Percentiles rank a stretch among this genome's conserved stretches.
phyloP scores from a whole-genome alignment of 805 yeast genomes.

The Suhomyces sp. region DNA sequence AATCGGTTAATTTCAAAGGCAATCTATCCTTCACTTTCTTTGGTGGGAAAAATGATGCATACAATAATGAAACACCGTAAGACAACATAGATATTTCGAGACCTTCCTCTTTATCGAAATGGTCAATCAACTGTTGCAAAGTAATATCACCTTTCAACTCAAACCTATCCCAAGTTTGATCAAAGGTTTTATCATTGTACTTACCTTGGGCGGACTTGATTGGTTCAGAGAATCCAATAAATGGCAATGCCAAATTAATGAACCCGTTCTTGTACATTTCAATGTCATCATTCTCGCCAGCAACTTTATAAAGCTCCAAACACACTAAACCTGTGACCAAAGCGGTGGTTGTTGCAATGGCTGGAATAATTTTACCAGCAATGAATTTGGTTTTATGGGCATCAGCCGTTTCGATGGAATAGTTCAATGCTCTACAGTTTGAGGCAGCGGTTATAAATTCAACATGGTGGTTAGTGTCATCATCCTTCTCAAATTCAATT shows the following conservation, averaged over 20 bases:
- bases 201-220: constrained; percentile 78
- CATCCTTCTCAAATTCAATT: constrained; percentile 98
- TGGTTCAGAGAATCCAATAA: constrained; percentile 96
- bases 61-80: constrained; percentile 81
- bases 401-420: constrained; percentile 85
- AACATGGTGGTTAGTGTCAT: constrained; percentile 93
- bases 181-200: constrained; percentile 76
- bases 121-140: constrained; percentile 65
- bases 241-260: constrained; percentile 88
- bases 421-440: constrained; percentile 91
- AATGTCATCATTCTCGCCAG: constrained; percentile 66
- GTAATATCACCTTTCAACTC: constrained; percentile 76
- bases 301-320: constrained; percentile 87
- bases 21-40: constrained; percentile 81
- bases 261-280: constrained; percentile 93
- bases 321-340: constrained; percentile 93
- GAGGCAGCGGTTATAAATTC: constrained; percentile 96
- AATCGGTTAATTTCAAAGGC: constrained; percentile 61
- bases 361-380: constrained; percentile 98
- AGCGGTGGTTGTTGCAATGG: constrained; percentile 99
- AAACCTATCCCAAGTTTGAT: constrained; percentile 94
- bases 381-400: constrained; percentile 89
- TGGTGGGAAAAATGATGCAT: constrained; percentile 92
- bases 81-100: constrained; percentile 89
- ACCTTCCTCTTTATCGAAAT: constrained; percentile 80